Conservation (phyloP, 768 basidiomycete species). For the Tricholoma flavovirens region DNA sequence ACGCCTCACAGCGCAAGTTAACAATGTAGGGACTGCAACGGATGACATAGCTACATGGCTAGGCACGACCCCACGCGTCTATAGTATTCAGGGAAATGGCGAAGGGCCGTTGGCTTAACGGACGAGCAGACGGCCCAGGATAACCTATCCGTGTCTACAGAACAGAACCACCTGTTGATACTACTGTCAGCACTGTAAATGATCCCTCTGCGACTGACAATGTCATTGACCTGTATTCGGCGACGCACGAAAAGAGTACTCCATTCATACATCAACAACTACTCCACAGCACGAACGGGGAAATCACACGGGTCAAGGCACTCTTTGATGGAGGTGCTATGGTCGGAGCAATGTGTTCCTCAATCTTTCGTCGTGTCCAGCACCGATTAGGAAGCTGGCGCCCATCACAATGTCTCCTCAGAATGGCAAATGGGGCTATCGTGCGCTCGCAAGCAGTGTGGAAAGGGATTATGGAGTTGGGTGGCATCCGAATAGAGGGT, state of each 20-base stretch:
- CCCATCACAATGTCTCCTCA: slow-evolving; percentile 14
- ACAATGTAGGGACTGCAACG: too few relatives aligned
- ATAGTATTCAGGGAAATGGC: too few relatives aligned
- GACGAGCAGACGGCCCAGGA: too few relatives aligned
- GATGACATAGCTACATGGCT: too few relatives aligned
- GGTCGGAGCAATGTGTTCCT: slow-evolving; percentile 20
- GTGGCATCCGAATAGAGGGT: not conserved
- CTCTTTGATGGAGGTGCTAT: slow-evolving; percentile 27
- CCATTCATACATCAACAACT: slow-evolving; percentile 19
- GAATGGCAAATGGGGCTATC: slow-evolving; percentile 27
- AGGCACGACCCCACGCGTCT: too few relatives aligned
- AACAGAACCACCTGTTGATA: too few relatives aligned
- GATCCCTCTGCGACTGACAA: too few relatives aligned
- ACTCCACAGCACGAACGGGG: slow-evolving; percentile 12
- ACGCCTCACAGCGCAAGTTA: too few relatives aligned
- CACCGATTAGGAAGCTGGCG: slow-evolving; percentile 6
- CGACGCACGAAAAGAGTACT: not conserved
- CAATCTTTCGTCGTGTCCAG: slow-evolving; percentile 10
- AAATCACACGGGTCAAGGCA: slow-evolving; percentile 10
- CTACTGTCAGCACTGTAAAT: too few relatives aligned
- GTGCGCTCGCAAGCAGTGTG: slow-evolving; percentile 16
- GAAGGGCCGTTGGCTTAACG: too few relatives aligned
- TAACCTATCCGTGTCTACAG: too few relatives aligned
- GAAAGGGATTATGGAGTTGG: slow-evolving; percentile 15
- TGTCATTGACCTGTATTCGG: slow-evolving; percentile 1